Evolutionary conservation across 768 basidiomycete species (phyloP).

Genomic region (Artomyces pyxidatus): DNA sequence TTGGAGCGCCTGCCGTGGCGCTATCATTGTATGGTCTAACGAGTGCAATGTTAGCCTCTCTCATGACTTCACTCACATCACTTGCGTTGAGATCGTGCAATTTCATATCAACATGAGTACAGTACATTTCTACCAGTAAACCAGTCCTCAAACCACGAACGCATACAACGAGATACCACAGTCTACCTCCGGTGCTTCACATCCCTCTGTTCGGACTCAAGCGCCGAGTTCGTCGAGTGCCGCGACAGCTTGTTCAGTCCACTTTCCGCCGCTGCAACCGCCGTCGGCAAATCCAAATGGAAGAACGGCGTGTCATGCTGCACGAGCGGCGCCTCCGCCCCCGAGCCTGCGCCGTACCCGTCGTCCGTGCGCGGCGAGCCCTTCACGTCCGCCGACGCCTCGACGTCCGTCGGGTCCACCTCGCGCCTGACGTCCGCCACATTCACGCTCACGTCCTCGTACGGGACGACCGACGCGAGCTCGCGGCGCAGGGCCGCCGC

Average conservation of each 20-base stretch:
- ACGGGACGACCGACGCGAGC: conserved; percentile 72
- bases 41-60: too few species aligned
- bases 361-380: not conserved
- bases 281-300: conserved; percentile 51
- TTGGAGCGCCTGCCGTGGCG: too few species aligned
- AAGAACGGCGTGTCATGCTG: conserved; percentile 70
- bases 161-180: not conserved
- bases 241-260: conserved; percentile 4
- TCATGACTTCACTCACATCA: too few species aligned
- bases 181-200: not conserved
- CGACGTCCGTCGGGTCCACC: conserved; percentile 11
- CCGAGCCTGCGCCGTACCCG: conserved; percentile 8
- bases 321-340: conserved; percentile 26
- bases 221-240: not conserved
- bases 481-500: conserved; percentile 41
- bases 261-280: conserved; percentile 23
- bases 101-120: too few species aligned
- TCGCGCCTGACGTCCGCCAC: conserved; percentile 10
- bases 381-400: conserved; percentile 3
- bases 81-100: too few species aligned
- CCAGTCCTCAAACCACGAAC: too few species aligned
- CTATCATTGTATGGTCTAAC: too few species aligned
- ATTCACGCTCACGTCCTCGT: conserved; percentile 34
- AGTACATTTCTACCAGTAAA: too few species aligned
- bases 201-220: not conserved